Percentiles rank a stretch among this genome's conserved stretches.
Evolutionary conservation across 495 filamentous ascomycete species (phyloP).

Genomic region (Halenospora varia): DNA sequence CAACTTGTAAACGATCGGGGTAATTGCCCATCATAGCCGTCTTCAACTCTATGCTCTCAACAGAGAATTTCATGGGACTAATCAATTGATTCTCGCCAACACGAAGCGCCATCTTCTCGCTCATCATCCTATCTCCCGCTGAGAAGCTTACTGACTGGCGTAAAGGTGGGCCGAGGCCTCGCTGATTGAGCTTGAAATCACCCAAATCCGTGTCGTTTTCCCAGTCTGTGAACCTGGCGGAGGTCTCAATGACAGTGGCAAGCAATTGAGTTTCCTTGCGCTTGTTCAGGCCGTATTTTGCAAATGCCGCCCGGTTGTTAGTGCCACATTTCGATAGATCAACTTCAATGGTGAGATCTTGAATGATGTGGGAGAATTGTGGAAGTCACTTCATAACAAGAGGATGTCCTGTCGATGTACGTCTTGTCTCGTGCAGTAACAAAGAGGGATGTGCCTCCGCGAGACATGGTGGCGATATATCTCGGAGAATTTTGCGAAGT

Average conservation of each 20-base stretch:
- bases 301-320: background rate
- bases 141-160: slow-evolving; percentile 82
- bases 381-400: slow-evolving; percentile 19
- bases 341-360: slow-evolving; percentile 22
- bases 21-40: slow-evolving; percentile 72
- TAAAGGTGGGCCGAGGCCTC: slow-evolving; percentile 54
- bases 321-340: slow-evolving; percentile 24
- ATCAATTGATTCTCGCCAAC: slow-evolving; percentile 55
- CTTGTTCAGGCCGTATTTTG: slow-evolving; percentile 6
- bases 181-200: slow-evolving; percentile 55
- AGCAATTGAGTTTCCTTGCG: slow-evolving; percentile 7
- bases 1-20: slow-evolving; percentile 84
- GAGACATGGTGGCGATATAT: too few relatives aligned
- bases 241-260: background rate
- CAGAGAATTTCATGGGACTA: slow-evolving; percentile 76
- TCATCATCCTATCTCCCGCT: slow-evolving; percentile 49
- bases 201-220: too few relatives aligned
- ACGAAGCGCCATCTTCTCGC: slow-evolving; percentile 42
- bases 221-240: too few relatives aligned
- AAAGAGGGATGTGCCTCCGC: too few relatives aligned
- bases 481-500: too few relatives aligned
- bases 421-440: too few relatives aligned
- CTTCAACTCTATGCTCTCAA: slow-evolving; percentile 64
- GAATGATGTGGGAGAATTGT: slow-evolving; percentile 10
- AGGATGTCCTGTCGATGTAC: too few relatives aligned